These are phyloP conservation scores for Fusarium domesticum DNA, from an alignment of 2,329 filamentous ascomycete genomes.

Conservation along the genomic window DNA sequence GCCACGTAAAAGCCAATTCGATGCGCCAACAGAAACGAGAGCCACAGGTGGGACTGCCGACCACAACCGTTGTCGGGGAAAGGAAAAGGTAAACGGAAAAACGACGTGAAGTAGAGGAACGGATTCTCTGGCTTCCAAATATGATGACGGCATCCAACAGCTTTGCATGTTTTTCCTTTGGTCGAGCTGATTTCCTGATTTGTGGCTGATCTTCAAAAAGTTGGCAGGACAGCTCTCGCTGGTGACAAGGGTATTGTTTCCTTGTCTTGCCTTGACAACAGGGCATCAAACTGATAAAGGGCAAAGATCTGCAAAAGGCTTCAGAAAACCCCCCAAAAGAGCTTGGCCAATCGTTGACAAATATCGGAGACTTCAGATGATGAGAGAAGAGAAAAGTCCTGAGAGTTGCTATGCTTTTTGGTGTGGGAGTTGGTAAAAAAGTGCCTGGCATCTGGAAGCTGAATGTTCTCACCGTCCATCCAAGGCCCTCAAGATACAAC, in stretches of 20 bases:
- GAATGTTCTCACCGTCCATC: too few species aligned
- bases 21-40: too few species aligned
- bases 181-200: constrained; percentile 22
- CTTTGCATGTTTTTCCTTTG: too few species aligned
- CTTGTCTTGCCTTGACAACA: constrained; percentile 26
- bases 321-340: not conserved
- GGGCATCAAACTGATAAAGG: constrained; percentile 1
- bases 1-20: not conserved
- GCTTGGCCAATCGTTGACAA: not conserved
- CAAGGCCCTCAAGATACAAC: too few species aligned
- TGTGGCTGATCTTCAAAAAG: constrained; percentile 14
- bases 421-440: not conserved
- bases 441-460: too few species aligned
- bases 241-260: constrained; percentile 7
- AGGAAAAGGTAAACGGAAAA: too few species aligned
- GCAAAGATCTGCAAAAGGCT: constrained; percentile 14
- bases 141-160: too few species aligned
- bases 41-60: too few species aligned
- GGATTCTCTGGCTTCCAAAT: too few species aligned
- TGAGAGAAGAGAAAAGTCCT: not conserved
- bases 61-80: too few species aligned
- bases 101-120: too few species aligned
- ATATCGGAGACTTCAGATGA: not conserved
- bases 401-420: not conserved
- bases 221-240: constrained; percentile 11